These are phyloP conservation scores for Kuraishia ogatae DNA, from an alignment of 805 yeast genomes.

Conservation along the genomic window DNA sequence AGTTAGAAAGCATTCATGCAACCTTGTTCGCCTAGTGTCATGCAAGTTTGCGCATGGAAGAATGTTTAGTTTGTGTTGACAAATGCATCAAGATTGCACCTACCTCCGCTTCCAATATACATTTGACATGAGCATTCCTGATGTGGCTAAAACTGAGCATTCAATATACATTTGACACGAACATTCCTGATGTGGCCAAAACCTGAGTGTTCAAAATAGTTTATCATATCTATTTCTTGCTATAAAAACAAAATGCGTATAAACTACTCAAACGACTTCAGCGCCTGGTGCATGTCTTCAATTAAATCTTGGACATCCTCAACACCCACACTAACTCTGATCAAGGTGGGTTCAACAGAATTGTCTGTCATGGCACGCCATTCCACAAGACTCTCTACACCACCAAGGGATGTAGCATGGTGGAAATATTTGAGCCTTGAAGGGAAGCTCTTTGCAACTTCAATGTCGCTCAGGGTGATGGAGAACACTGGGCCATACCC, in stretches of 20 bases:
- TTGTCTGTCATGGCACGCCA: conserved; percentile 79
- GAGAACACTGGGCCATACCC: conserved; percentile 72
- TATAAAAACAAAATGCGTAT: background rate
- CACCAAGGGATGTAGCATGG: conserved; percentile 92
- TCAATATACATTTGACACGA: too few relatives aligned
- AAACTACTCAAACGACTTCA: conserved; percentile 14
- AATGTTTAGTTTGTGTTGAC: too few relatives aligned
- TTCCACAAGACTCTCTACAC: conserved; percentile 84
- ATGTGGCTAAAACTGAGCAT: too few relatives aligned
- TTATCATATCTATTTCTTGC: too few relatives aligned
- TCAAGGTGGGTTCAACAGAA: conserved; percentile 41
- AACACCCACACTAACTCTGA: conserved; percentile 75
- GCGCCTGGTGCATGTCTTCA: conserved; percentile 57
- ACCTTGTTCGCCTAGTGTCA: too few relatives aligned
- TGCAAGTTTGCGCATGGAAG: too few relatives aligned
- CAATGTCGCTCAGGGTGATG: conserved; percentile 39
- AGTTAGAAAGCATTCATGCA: too few relatives aligned
- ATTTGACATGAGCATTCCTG: too few relatives aligned
- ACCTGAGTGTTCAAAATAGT: too few relatives aligned
- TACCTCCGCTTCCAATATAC: too few relatives aligned
- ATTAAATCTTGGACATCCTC: conserved; percentile 75
- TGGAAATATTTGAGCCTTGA: conserved; percentile 59
- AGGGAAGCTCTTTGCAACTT: conserved; percentile 57
- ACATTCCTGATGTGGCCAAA: too few relatives aligned
- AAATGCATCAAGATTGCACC: too few relatives aligned